phyloP scores from a whole-genome alignment of 495 filamentous ascomycete genomes.

The Aspergillus wentii region DNA sequence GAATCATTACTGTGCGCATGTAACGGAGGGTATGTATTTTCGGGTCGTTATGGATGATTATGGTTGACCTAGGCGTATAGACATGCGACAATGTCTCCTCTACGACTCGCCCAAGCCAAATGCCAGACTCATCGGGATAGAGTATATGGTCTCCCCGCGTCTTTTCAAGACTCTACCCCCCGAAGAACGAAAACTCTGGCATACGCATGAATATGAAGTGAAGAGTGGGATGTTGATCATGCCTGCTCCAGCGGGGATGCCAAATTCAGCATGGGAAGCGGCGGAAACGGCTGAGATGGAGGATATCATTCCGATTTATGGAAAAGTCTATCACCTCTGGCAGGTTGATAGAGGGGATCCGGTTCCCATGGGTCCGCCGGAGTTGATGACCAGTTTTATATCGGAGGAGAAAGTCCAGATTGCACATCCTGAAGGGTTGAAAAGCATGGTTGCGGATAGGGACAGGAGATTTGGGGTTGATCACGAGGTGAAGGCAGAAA shows the following conservation, averaged over 20 bases:
- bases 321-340: constrained; percentile 91
- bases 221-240: constrained; percentile 83
- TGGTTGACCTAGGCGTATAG: constrained; percentile 25
- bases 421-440: constrained; percentile 55
- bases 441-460: constrained; percentile 55
- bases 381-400: constrained; percentile 75
- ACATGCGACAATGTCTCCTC: constrained; percentile 77
- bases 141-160: constrained; percentile 82
- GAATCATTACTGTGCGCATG: constrained; percentile 81
- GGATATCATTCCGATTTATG: constrained; percentile 65
- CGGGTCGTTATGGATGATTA: not conserved
- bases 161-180: constrained; percentile 61
- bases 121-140: constrained; percentile 76
- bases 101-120: constrained; percentile 65
- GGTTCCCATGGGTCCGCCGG: constrained; percentile 67
- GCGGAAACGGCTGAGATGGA: constrained; percentile 80
- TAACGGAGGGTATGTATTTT: constrained; percentile 54
- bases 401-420: constrained; percentile 49
- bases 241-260: constrained; percentile 59
- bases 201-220: constrained; percentile 81
- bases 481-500: constrained; percentile 55
- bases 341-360: constrained; percentile 77
- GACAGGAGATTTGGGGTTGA: constrained; percentile 63
- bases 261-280: constrained; percentile 58
- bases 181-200: constrained; percentile 72